phyloP scores from a whole-genome alignment of 2,329 filamentous ascomycete genomes.

The Tympanopsis confertula region DNA sequence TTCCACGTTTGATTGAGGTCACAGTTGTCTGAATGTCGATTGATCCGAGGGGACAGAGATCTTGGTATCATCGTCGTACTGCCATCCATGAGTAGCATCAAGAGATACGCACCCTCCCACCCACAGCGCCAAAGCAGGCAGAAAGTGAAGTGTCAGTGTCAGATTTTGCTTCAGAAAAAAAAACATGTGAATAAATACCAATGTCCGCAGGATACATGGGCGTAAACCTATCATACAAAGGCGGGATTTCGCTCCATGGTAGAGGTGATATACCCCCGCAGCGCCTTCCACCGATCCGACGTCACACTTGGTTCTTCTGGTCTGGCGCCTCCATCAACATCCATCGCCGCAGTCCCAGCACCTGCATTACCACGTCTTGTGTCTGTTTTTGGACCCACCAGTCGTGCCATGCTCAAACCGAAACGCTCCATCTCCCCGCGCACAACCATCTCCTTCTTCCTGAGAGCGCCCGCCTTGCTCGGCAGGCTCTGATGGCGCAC shows the following conservation, averaged over 20 bases:
- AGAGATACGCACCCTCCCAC: too few relatives aligned
- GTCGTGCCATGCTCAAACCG: conserved; percentile 66
- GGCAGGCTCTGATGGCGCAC: conserved; percentile 65
- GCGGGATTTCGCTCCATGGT: conserved; percentile 84
- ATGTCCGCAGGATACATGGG: too few relatives aligned
- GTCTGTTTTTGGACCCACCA: conserved; percentile 32
- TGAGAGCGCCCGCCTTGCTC: conserved; percentile 67
- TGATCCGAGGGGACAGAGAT: too few relatives aligned
- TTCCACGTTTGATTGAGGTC: too few relatives aligned
- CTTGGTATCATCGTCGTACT: too few relatives aligned
- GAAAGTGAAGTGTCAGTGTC: too few relatives aligned
- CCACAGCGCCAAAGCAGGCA: too few relatives aligned
- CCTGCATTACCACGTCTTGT: conserved; percentile 6
- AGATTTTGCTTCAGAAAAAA: too few relatives aligned
- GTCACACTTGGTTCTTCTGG: conserved; percentile 16
- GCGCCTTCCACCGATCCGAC: conserved; percentile 62
- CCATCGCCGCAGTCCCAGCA: conserved; percentile 2
- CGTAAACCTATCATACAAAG: too few relatives aligned
- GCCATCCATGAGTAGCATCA: too few relatives aligned
- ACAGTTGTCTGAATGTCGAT: too few relatives aligned
- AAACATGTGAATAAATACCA: too few relatives aligned
- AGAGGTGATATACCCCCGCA: conserved; percentile 72
- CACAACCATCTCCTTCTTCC: conserved; percentile 71
- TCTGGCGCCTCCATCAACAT: conserved; percentile 4
- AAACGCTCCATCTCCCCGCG: conserved; percentile 75